Base-by-base conservation (phyloP, 306 rosid species). In the Hippophae tibetana region DNA sequence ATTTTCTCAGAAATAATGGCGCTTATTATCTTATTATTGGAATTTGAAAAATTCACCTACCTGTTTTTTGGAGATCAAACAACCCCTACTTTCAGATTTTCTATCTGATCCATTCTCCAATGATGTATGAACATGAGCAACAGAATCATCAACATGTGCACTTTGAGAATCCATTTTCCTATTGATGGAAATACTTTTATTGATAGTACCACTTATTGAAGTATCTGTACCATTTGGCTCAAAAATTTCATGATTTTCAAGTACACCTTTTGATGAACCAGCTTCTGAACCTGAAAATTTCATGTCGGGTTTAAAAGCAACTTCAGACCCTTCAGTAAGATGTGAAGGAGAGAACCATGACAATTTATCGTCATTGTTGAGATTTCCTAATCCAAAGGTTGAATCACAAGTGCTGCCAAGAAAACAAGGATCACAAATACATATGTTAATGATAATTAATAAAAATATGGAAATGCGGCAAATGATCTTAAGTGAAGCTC, bases 401-500 rank as follows among this genome's bases (percentile, higher is more conserved):
- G 85, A 78, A 75, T 88, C 96, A 70, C 84, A 80, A 72, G 72
- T 88, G 71, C 96, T 88, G 81, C 67, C 67, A 65, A 66, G 3
- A 56, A 72, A 61, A 51, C 10, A 13, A 66, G 11, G 38, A 31
- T 31, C 3, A 31, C 3, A 31, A 58, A 26, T 40, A 41, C 67
- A 47, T 10, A 47, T 43, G 63, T 42, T 13, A 45, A 47, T 9
- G 56, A 52, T 54, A 31, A 31, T 31, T 31, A 31, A 31, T 31
- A 31, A 31, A 31, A 31, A 31, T 31, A 31, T 31, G 38, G 3
- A 31, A 31, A 31, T 18, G 23, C 23, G 23, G 23, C 23, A 18
- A 18, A 18, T 18, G 23, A 18, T 18, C 23, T 18, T 18, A 18
- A 18, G 23, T 18, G 23, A 18, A 18, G 23, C 23, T 18, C 23